phyloP scores from a whole-genome alignment of 2,329 filamentous ascomycete species.

The Trichoderma sp. region DNA sequence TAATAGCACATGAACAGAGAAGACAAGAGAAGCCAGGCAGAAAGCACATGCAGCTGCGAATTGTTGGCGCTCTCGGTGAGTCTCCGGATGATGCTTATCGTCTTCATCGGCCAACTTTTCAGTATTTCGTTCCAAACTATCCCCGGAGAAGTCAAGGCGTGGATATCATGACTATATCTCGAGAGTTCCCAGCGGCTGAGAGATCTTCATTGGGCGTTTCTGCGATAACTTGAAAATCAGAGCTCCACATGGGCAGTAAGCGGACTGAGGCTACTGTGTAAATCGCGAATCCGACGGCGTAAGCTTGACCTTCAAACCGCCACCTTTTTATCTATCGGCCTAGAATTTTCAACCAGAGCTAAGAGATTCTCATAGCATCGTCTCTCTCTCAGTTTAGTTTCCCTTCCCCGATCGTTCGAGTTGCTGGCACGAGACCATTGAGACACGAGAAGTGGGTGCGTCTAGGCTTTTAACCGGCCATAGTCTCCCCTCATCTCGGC shows the following conservation, averaged over 20 bases:
- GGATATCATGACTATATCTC: neutral
- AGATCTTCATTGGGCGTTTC: neutral
- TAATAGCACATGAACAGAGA: neutral
- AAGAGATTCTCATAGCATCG: neutral
- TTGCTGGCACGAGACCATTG: neutral
- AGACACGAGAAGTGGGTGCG: neutral
- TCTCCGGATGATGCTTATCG: neutral
- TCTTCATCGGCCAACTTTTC: neutral
- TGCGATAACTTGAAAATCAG: neutral
- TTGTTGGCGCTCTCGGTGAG: neutral
- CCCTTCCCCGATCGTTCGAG: neutral
- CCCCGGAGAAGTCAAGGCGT: neutral
- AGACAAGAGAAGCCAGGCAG: neutral
- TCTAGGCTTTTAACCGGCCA: constrained; percentile 7
- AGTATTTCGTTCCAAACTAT: neutral
- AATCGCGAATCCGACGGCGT: neutral
- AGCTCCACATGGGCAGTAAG: neutral
- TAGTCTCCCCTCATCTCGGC: neutral
- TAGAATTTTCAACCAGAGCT: neutral
- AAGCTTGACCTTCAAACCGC: neutral
- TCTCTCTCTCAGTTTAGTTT: neutral
- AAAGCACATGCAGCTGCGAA: neutral
- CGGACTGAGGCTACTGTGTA: neutral
- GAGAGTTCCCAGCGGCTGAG: neutral
- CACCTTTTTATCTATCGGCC: neutral